Conservation (phyloP, 2,329 filamentous ascomycete genomes). For the Botrytis pseudocinerea region DNA sequence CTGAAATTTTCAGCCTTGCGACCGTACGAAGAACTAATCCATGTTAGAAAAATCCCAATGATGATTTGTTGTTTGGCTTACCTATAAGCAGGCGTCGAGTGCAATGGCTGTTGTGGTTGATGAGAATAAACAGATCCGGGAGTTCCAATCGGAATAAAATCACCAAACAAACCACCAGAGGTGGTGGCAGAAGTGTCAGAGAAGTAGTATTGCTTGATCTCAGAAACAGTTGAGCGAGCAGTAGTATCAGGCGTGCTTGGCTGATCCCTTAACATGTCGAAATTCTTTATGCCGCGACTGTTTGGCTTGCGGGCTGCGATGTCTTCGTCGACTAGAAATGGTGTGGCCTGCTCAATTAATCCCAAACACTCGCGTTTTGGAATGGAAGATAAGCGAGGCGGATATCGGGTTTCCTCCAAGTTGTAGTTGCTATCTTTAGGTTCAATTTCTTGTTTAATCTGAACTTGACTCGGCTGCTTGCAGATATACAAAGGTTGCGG, state of each 20-base stretch:
- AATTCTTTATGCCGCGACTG: background rate
- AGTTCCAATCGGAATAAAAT: conserved; percentile 20
- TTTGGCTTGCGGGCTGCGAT: background rate
- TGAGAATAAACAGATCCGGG: conserved; percentile 17
- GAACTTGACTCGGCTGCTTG: conserved; percentile 29
- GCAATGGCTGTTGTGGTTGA: background rate
- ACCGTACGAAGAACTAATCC: background rate
- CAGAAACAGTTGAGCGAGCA: conserved; percentile 14
- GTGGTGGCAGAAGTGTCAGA: background rate
- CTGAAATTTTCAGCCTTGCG: conserved; percentile 13
- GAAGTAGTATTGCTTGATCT: conserved; percentile 17
- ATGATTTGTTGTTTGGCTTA: background rate
- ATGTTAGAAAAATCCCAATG: conserved; percentile 3
- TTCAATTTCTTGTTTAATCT: conserved; percentile 19
- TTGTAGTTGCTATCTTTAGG: conserved; percentile 19
- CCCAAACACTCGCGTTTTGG: background rate
- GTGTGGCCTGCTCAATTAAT: background rate
- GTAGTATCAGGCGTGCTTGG: background rate
- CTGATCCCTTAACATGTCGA: background rate
- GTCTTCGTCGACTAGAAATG: background rate
- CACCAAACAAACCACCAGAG: conserved; percentile 10
- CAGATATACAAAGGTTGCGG: conserved; percentile 30
- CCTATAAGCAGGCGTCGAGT: background rate
- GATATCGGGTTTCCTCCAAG: conserved; percentile 14
- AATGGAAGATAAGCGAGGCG: conserved; percentile 20